Conservation (phyloP, 768 basidiomycete genomes). For the Termitomyces sp. region DNA sequence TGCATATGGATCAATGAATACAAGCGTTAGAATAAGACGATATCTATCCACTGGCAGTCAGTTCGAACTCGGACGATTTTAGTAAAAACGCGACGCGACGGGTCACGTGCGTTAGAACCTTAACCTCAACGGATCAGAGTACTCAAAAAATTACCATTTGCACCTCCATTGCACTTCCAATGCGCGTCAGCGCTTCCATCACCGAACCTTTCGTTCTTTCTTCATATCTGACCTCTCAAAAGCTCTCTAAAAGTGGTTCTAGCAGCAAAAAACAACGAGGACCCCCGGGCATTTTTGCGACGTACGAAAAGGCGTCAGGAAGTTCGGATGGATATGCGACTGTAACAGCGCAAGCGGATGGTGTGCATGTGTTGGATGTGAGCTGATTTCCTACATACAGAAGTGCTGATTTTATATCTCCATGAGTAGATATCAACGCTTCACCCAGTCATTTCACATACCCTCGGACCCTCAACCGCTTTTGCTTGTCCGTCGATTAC, state of each 20-base stretch:
- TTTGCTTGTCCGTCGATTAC: constrained; percentile 62
- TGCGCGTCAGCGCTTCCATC: constrained; percentile 21
- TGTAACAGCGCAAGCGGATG: constrained; percentile 68
- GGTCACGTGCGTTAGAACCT: neutral
- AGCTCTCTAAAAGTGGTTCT: constrained; percentile 19
- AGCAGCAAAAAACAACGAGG: constrained; percentile 14
- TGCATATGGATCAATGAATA: no score
- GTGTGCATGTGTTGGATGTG: constrained; percentile 74
- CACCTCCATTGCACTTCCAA: constrained; percentile 4
- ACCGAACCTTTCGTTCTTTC: constrained; percentile 36
- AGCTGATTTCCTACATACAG: constrained; percentile 18
- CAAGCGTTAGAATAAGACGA: no score
- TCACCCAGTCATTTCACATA: constrained; percentile 66
- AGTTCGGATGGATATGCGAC: constrained; percentile 57
- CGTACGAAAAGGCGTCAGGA: constrained; percentile 27
- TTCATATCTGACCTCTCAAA: constrained; percentile 27
- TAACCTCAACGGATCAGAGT: neutral
- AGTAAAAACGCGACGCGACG: neutral
- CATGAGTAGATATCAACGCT: constrained; percentile 50
- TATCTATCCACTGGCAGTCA: no score
- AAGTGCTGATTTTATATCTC: neutral
- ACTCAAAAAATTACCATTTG: constrained; percentile 15
- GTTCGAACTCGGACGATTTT: no score
- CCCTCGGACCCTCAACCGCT: constrained; percentile 59
- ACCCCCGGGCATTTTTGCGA: constrained; percentile 29